phyloP scores from a whole-genome alignment of 306 rosid species.

The Astragalus membranaceus region DNA sequence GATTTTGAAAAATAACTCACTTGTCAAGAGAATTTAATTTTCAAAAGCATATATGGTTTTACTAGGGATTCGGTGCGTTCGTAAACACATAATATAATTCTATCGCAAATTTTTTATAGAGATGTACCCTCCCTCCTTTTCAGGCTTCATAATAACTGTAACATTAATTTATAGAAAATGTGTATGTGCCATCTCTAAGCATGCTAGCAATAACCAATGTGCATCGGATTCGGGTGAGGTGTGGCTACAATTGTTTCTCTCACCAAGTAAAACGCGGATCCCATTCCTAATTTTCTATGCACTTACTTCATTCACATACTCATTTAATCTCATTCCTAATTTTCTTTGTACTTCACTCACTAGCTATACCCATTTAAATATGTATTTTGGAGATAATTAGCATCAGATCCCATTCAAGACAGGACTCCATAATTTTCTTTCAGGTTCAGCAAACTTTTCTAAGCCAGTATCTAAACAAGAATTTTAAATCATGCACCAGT shows the following conservation, averaged over 20 bases:
- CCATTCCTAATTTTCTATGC: not conserved
- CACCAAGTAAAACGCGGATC: not conserved
- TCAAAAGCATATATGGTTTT: not conserved
- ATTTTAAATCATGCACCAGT: not conserved
- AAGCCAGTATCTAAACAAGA: constrained; percentile 2
- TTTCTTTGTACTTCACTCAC: not conserved
- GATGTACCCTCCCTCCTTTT: not conserved
- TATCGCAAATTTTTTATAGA: not conserved
- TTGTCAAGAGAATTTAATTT: not conserved
- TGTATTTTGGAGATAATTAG: not conserved
- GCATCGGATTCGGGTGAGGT: not conserved
- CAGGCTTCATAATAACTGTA: not conserved
- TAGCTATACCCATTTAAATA: not conserved
- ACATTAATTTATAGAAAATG: no score
- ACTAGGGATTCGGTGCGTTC: not conserved
- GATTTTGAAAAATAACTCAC: not conserved
- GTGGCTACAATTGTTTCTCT: not conserved
- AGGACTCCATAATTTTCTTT: constrained; percentile 10
- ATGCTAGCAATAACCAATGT: not conserved
- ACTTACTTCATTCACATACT: no score
- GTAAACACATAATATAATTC: not conserved
- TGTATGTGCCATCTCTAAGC: not conserved
- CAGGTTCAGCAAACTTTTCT: constrained; percentile 1
- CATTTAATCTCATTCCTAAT: not conserved
- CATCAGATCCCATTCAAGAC: not conserved